Conservation (phyloP, 305 asterid species). For the Ajuga reptans region DNA sequence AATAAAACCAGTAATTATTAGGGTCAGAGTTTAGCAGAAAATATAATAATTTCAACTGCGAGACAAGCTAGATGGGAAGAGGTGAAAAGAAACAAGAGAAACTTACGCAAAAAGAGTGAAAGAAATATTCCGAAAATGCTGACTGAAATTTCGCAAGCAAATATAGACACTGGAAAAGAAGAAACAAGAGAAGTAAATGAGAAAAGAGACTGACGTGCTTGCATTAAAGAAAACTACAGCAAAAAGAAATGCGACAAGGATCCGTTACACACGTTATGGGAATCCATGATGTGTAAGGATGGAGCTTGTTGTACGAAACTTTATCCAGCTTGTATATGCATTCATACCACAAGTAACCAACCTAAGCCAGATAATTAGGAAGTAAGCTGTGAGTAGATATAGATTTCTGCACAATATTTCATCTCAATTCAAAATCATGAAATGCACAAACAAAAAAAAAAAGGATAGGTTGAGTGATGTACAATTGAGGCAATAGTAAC, state of each 20-base stretch:
- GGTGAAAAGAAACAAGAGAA: conserved; percentile 16
- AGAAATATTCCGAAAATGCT: conserved; percentile 69
- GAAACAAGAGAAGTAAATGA: conserved; percentile 13
- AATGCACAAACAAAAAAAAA: neutral
- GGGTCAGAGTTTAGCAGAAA: neutral
- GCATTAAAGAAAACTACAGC: conserved; percentile 2
- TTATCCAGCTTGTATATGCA: conserved; percentile 83
- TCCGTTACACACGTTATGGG: conserved; percentile 66
- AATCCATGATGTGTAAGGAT: conserved; percentile 96
- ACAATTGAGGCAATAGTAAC: conserved; percentile 48
- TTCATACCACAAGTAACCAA: conserved; percentile 68
- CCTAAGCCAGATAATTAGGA: conserved; percentile 29
- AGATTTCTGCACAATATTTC: neutral
- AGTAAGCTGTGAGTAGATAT: neutral
- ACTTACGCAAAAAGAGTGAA: conserved; percentile 90
- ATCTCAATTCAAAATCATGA: neutral
- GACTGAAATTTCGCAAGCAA: conserved; percentile 74
- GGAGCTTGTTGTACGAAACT: conserved; percentile 72
- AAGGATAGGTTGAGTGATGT: conserved; percentile 21
- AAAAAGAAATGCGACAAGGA: conserved; percentile 1
- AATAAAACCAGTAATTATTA: conserved; percentile 18
- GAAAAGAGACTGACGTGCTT: conserved; percentile 11
- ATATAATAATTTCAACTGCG: neutral
- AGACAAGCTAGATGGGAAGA: neutral
- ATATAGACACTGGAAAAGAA: conserved; percentile 60